Base-by-base conservation (phyloP, 2,329 filamentous ascomycete species). In the Venturia aucupariae region DNA sequence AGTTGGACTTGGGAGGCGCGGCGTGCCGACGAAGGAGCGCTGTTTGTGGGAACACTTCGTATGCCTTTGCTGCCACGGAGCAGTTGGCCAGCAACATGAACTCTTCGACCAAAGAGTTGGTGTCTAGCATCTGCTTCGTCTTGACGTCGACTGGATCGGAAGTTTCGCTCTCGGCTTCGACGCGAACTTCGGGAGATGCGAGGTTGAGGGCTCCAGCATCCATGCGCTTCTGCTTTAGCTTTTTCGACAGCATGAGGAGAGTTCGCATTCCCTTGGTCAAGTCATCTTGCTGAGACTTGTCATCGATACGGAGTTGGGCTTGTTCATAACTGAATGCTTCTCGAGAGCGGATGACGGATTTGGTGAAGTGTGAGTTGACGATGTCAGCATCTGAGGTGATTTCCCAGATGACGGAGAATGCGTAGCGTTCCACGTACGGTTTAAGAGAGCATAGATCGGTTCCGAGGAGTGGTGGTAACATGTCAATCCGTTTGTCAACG, bases 61-160 rank as follows among this genome's bases (percentile, higher is more conserved):
- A 91, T 72, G 96, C 95, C 75, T 91, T 93, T 68, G 86, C 84
- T 7, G 93, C 94, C 38, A 99, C 95, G 69, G 89, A 93, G 72
- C 91, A 92, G 78, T 99, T 99, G 81, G 94, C 95, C 74, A 97
- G 89, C 72, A 99, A 82, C 94, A 99, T 99, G 82, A 99, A 97
- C 74, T 99, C 94, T 74, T 99, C 94, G 35, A 99, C 95, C 5
- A 99, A 84, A 27, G 93, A 97, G 79, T 97, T 99, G 63, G 94
- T 99, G 72, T 94, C 92, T 44, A 99, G 86, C 62, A 92, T 86
- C 70, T 92, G 84, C 78, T 99, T 99, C 6, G 92, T 96, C 80
- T 97, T 92, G 69, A 99, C 90, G 71, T 97, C 94, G 64, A 96
- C 88, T 0, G 94, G 93, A 72, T 97, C 94, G 1, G 92, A 96